Base-by-base conservation (phyloP, 352 stramenopile species). In the Phytophthora constricta region DNA sequence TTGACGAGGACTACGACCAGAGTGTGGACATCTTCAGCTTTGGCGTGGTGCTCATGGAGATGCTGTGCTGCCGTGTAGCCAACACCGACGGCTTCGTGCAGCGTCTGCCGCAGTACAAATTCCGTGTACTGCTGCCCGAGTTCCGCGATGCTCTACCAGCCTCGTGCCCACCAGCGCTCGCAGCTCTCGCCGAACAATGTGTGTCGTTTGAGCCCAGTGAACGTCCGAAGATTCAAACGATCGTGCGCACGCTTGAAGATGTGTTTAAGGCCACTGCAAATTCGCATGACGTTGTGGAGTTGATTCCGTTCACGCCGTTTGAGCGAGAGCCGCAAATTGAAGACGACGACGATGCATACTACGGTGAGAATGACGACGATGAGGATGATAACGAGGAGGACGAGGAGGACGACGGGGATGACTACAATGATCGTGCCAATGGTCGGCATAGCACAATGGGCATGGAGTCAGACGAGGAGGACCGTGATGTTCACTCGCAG, bases 1-100 rank as follows among this genome's bases (percentile, higher is more conserved):
- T 94, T 43, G 82, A 91, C 60, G 84, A 94, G 28, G 86, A 94
- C 65, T 94, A 94, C 68, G 85, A 92, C 60, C 84, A 93, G 19
- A 91, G 87, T 37, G 86, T 92, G 16, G 88, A 96, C 65, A 82
- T 93, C 26, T 96, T 94, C 60, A 93, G 85, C 68, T 93, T 91
- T 51, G 88, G 88, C 22, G 76, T 96, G 46, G 87, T 96, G 63
- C 72, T 96, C n/a, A 95, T 96, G 82, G 88, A 96, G 68, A 77
- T 95, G 52, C 56, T 95, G 23, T 96, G 88, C 72, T 93, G 88
- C 42, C 88, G 86, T 49, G 72, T 88, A 22, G 85, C 80, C 43
- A 96, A 93, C 70, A 68, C 83, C 2, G 85, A 96, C 56, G 84
- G 79, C 13, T 96, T 96, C 50, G 58, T 96, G 25, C 75, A 87